Conservation (phyloP, 108 stramenopile species). For the Skeletonema grethae region DNA sequence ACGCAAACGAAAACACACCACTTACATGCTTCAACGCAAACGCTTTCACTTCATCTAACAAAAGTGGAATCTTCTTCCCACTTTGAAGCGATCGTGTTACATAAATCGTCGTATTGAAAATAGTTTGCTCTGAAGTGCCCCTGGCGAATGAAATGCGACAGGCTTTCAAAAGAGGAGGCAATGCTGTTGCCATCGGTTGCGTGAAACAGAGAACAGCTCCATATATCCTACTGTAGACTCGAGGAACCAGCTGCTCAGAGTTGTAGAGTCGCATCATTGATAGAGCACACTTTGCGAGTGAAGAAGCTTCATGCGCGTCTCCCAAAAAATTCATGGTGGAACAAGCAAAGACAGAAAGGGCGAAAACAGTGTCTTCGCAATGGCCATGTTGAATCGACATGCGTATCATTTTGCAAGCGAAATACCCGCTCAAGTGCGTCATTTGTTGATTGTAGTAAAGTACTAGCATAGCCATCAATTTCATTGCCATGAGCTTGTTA, state of each 20-base stretch:
- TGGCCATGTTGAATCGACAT: slow-evolving; percentile 29
- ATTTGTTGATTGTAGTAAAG: slow-evolving; percentile 18
- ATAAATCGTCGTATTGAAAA: slow-evolving; percentile 18
- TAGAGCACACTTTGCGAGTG: slow-evolving; percentile 4
- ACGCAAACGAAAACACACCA: neutral
- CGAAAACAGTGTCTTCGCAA: slow-evolving; percentile 29
- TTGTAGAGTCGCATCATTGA: slow-evolving; percentile 10
- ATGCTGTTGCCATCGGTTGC: slow-evolving; percentile 5
- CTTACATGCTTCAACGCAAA: slow-evolving; percentile 16
- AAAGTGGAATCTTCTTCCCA: slow-evolving; percentile 12
- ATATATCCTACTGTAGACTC: slow-evolving; percentile 14
- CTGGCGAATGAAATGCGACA: slow-evolving; percentile 22
- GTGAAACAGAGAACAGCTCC: slow-evolving; percentile 12
- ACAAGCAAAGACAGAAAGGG: slow-evolving; percentile 12
- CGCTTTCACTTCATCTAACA: slow-evolving; percentile 13
- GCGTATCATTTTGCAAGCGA: slow-evolving; percentile 19
- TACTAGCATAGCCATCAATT: slow-evolving; percentile 11
- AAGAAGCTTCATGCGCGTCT: slow-evolving; percentile 21
- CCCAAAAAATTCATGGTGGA: neutral
- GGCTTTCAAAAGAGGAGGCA: slow-evolving; percentile 19
- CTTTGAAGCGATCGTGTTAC: slow-evolving; percentile 1
- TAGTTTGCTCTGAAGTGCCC: slow-evolving; percentile 11
- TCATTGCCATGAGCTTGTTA: slow-evolving; percentile 19
- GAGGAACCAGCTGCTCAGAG: slow-evolving; percentile 10
- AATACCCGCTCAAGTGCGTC: slow-evolving; percentile 17